Conservation (phyloP, 2,329 filamentous ascomycete species). For the Phymatotrichopsis omnivora region DNA sequence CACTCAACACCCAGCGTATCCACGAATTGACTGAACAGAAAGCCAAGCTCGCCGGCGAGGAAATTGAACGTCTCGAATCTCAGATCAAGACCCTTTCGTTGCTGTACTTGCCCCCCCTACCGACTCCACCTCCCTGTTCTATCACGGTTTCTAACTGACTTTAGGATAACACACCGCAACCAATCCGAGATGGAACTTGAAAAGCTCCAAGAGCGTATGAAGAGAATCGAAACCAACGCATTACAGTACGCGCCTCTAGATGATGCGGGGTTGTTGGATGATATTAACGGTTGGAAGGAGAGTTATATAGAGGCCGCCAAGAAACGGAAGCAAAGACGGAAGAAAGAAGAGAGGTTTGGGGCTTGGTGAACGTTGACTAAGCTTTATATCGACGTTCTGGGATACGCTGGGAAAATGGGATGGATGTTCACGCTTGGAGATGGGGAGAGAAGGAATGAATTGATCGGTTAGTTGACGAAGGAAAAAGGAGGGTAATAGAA, state of each 20-base stretch:
- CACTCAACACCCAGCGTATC: too few relatives aligned
- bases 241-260: slow-evolving; percentile 24
- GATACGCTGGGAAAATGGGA: too few relatives aligned
- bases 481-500: too few relatives aligned
- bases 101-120: slow-evolving; percentile 7
- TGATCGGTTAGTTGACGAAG: too few relatives aligned
- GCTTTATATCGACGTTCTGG: too few relatives aligned
- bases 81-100: slow-evolving; percentile 13
- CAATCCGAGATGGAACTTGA: slow-evolving; percentile 20
- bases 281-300: slow-evolving; percentile 22
- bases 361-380: too few relatives aligned
- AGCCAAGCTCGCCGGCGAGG: slow-evolving; percentile 7
- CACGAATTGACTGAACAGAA: background rate
- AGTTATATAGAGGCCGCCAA: slow-evolving; percentile 19
- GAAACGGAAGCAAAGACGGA: slow-evolving; percentile 20
- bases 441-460: too few relatives aligned
- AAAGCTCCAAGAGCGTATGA: slow-evolving; percentile 24
- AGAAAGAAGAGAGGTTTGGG: slow-evolving; percentile 23
- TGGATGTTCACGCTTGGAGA: too few relatives aligned
- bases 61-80: slow-evolving; percentile 7
- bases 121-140: background rate
- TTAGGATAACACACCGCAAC: slow-evolving; percentile 13
- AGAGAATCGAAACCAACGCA: slow-evolving; percentile 23
- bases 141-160: background rate
- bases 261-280: slow-evolving; percentile 21